Conservation (phyloP, 2,329 filamentous ascomycete genomes). For the Alternaria ethzedia region DNA sequence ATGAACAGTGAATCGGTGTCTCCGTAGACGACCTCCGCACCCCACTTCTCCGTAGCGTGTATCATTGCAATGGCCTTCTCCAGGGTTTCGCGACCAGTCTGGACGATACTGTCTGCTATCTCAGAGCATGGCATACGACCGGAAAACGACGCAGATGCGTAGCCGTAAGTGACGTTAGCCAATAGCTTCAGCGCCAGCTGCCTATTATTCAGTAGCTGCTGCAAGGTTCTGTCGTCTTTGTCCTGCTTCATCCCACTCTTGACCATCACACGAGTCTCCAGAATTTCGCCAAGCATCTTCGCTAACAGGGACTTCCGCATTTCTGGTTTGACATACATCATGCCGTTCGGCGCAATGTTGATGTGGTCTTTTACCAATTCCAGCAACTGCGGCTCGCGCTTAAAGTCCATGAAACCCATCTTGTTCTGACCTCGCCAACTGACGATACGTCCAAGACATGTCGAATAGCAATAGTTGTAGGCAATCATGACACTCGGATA, state of each 20-base stretch:
- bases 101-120: slow-evolving; percentile 97
- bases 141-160: slow-evolving; percentile 95
- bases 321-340: slow-evolving; percentile 88
- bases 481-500: slow-evolving; percentile 99
- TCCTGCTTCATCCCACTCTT: slow-evolving; percentile 96
- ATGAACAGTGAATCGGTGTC: slow-evolving; percentile 97
- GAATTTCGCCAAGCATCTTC: slow-evolving; percentile 94
- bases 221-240: slow-evolving; percentile 83
- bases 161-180: slow-evolving; percentile 98
- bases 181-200: slow-evolving; percentile 94
- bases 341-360: slow-evolving; percentile 93
- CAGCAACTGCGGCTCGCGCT: slow-evolving; percentile 75
- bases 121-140: slow-evolving; percentile 98
- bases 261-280: slow-evolving; percentile 97
- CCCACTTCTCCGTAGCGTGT: slow-evolving; percentile 85
- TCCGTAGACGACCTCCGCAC: slow-evolving; percentile 95
- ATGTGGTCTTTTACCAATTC: slow-evolving; percentile 82
- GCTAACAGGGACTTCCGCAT: slow-evolving; percentile 90
- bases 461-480: slow-evolving; percentile 99
- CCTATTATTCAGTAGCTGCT: slow-evolving; percentile 88
- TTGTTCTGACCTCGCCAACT: slow-evolving; percentile 92
- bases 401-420: slow-evolving; percentile 91
- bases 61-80: slow-evolving; percentile 93
- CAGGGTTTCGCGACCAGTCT: slow-evolving; percentile 91
- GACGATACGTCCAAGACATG: slow-evolving; percentile 84